Conservation (phyloP, 2,329 filamentous ascomycete genomes). For the Mycosphaerella sp. region DNA sequence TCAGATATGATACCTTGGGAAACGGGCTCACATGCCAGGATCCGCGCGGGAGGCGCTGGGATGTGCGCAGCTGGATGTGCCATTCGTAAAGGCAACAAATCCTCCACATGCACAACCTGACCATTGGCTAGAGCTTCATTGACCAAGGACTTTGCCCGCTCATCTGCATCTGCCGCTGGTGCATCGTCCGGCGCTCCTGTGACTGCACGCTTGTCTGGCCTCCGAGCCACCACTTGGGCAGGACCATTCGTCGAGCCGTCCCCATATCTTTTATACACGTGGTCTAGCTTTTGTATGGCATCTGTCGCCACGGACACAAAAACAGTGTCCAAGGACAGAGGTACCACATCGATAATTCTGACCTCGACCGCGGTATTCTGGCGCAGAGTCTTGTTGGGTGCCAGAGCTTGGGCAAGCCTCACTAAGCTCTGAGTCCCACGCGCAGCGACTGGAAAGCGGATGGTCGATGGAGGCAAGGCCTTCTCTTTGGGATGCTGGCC, state of each 20-base stretch:
- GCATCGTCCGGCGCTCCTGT: constrained; percentile 15
- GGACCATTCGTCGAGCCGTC: constrained; percentile 46
- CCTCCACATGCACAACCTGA: constrained; percentile 74
- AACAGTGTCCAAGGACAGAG: constrained; percentile 73
- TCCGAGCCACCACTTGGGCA: constrained; percentile 17
- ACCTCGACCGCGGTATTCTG: constrained; percentile 77
- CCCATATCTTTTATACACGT: constrained; percentile 76
- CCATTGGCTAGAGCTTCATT: constrained; percentile 67
- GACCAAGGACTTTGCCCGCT: constrained; percentile 39
- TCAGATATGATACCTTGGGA: constrained; percentile 75
- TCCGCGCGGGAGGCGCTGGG: constrained; percentile 74
- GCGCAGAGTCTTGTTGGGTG: constrained; percentile 67
- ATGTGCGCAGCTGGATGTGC: constrained; percentile 82
- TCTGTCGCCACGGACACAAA: constrained; percentile 82
- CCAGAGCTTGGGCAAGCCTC: constrained; percentile 60
- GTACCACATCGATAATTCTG: constrained; percentile 70
- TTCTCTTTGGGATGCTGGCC: constrained; percentile 45
- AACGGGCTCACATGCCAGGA: constrained; percentile 90
- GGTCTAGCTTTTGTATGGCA: constrained; percentile 69
- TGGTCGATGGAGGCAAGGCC: constrained; percentile 64
- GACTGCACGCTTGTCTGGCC: constrained; percentile 21
- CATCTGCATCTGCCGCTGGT: constrained; percentile 15
- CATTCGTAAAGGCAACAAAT: constrained; percentile 72
- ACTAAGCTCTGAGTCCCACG: constrained; percentile 73
- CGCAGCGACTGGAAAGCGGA: constrained; percentile 70